phyloP scores from a whole-genome alignment of 2,329 filamentous ascomycete species.

The Zasmidium angulare region DNA sequence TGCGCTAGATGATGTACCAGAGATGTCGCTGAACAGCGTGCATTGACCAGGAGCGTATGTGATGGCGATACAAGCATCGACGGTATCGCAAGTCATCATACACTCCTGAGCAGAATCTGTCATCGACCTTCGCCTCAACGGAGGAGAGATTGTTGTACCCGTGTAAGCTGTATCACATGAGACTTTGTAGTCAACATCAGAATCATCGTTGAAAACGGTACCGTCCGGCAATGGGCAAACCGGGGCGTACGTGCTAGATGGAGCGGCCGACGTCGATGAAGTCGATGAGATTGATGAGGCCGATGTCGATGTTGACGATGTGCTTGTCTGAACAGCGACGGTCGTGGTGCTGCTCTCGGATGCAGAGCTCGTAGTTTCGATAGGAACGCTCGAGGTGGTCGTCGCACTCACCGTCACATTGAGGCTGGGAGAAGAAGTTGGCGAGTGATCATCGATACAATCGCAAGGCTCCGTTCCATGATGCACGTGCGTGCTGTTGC shows the following conservation, averaged over 20 bases:
- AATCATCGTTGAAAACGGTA: background rate
- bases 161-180: background rate
- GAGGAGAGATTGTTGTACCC: background rate
- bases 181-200: background rate
- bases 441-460: background rate
- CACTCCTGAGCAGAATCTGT: background rate
- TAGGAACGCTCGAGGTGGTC: background rate
- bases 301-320: background rate
- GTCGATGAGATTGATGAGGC: background rate
- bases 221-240: background rate
- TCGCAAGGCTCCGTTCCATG: background rate
- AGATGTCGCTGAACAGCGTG: background rate
- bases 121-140: background rate
- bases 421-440: background rate
- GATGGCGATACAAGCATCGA: background rate
- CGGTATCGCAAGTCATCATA: background rate
- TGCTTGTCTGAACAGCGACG: background rate
- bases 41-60: background rate
- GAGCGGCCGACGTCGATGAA: background rate
- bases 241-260: background rate
- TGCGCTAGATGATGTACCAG: background rate
- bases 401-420: background rate
- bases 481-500: background rate
- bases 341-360: background rate
- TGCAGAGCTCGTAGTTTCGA: background rate